A percentile compares a stretch with the other conserved stretches of the same genome.
Evolutionary conservation across 192 early-diverging fungal genomes (phyloP).

Genomic region (Backusella westeae): DNA sequence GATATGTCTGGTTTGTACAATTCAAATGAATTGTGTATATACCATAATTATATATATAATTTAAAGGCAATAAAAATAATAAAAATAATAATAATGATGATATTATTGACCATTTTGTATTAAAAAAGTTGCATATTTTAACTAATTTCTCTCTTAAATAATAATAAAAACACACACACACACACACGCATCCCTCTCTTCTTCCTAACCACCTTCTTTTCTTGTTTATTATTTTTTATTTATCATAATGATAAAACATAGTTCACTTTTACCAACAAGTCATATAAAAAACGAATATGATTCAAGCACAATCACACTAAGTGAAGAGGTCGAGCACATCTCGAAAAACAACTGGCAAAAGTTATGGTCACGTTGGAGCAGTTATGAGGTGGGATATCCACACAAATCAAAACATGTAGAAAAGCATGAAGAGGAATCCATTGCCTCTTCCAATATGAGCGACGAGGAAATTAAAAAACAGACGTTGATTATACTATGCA

Average conservation of each 20-base stretch:
- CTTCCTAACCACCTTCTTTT: not conserved
- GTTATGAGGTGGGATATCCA: not conserved
- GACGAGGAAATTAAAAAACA: conserved; percentile 22
- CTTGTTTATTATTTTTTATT: not conserved
- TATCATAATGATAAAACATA: not conserved
- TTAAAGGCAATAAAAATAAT: not conserved
- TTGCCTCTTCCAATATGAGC: not conserved
- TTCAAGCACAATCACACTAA: not conserved
- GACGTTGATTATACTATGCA: conserved; percentile 40
- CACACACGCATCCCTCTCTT: not conserved
- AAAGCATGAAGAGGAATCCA: not conserved
- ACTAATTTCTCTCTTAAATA: not conserved
- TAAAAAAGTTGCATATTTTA: conserved; percentile 2
- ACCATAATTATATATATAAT: not conserved
- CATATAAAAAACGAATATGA: not conserved
- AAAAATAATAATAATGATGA: not conserved
- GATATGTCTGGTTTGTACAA: not conserved
- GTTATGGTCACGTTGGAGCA: conserved; percentile 6
- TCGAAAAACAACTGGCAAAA: not conserved
- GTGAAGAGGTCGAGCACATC: not conserved
- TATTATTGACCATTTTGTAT: not conserved
- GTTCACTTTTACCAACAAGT: not conserved
- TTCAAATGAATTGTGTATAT: no score
- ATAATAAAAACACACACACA: not conserved
- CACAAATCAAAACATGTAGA: not conserved